A percentile compares a stretch with the other conserved stretches of the same genome.
phyloP scores from a whole-genome alignment of 129 eudicot species.

The Flaveria ramosissima region DNA sequence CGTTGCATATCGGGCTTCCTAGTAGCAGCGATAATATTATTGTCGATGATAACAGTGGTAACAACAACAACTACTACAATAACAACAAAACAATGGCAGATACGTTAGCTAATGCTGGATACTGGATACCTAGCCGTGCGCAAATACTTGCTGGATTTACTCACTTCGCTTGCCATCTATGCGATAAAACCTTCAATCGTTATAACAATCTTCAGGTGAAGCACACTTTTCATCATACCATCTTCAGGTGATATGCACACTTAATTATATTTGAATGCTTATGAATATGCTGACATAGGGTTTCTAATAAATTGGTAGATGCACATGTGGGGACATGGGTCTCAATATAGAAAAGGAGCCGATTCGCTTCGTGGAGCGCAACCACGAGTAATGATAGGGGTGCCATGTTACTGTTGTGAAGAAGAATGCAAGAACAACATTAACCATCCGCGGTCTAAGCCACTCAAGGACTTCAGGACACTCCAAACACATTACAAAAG shows the following conservation, averaged over 20 bases:
- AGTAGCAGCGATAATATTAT: background rate
- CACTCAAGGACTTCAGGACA: conserved; percentile 80
- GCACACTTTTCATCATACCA: background rate
- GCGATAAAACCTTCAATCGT: conserved; percentile 80
- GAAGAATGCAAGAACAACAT: conserved; percentile 89
- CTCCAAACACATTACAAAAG: conserved; percentile 91
- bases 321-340: conserved; percentile 98
- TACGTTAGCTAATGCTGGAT: conserved; percentile 29
- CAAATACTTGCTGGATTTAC: conserved; percentile 87
- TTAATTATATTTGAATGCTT: background rate
- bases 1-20: conserved; percentile 68
- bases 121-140: conserved; percentile 80
- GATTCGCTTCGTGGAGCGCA: conserved; percentile 75
- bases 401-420: conserved; percentile 85
- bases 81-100: background rate
- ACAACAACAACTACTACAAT: background rate
- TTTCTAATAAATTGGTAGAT: conserved; percentile 45
- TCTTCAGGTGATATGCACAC: background rate
- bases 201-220: conserved; percentile 87
- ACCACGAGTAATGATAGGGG: conserved; percentile 65
- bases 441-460: conserved; percentile 69
- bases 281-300: background rate
- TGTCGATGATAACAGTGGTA: background rate
- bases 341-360: conserved; percentile 72
- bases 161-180: conserved; percentile 76